These are phyloP conservation scores for Biancaea sappan DNA, from an alignment of 306 rosid species.

Conservation along the genomic window DNA sequence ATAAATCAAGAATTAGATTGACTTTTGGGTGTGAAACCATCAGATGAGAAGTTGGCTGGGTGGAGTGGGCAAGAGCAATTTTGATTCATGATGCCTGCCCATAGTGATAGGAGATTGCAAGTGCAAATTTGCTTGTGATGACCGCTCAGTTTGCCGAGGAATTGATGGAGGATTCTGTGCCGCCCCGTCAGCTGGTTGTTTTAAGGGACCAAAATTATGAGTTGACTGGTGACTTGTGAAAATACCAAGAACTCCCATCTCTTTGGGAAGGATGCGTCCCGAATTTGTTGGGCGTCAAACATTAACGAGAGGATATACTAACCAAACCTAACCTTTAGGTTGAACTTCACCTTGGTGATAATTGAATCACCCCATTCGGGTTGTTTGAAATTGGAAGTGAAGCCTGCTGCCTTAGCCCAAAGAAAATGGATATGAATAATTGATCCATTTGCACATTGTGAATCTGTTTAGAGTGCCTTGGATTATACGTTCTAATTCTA, in stretches of 20 bases:
- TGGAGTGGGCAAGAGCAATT: conserved; percentile 31
- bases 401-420: not conserved
- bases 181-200: not conserved
- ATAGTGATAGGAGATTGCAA: conserved; percentile 12
- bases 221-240: conserved; percentile 31
- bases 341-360: not conserved
- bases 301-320: not conserved
- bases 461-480: not conserved
- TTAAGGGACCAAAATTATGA: not conserved
- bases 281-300: not conserved
- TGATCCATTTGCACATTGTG: conserved; percentile 17
- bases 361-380: not conserved
- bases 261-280: conserved; percentile 5
- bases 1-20: conserved; percentile 44
- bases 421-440: conserved; percentile 26
- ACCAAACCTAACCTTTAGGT: not conserved
- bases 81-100: conserved; percentile 28
- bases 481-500: not conserved
- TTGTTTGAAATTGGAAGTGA: conserved; percentile 7
- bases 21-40: conserved; percentile 40
- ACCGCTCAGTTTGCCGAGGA: conserved; percentile 35
- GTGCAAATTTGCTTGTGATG: conserved; percentile 18
- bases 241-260: not conserved
- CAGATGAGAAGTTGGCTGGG: conserved; percentile 38
- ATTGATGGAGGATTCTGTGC: conserved; percentile 19